Evolutionary conservation across 78 protist genomes (phyloP).

Genomic region (Tieghemostelium lacteum): DNA sequence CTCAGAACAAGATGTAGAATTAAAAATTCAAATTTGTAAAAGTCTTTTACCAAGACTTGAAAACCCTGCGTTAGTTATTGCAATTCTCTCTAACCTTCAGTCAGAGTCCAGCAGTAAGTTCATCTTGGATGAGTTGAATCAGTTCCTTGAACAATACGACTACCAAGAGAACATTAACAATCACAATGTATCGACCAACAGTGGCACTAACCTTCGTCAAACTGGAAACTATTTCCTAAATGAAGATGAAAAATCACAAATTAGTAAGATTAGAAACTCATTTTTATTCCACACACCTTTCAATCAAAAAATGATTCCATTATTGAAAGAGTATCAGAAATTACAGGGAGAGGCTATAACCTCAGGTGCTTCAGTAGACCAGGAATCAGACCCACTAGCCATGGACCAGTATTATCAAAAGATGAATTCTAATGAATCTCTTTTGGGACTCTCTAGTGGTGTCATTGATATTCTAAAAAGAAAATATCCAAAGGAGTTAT

Average conservation of each 20-base stretch:
- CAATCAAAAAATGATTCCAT: conserved; percentile 54
- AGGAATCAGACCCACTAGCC: not conserved
- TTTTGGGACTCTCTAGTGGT: conserved; percentile 1
- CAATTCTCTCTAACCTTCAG: conserved; percentile 11
- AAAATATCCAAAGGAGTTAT: not conserved
- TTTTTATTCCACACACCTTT: conserved; percentile 63
- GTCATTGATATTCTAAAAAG: conserved; percentile 24
- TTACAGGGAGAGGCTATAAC: conserved; percentile 8
- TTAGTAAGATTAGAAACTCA: not conserved
- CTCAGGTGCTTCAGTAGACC: not conserved
- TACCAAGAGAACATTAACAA: not conserved
- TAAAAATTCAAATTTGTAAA: conserved; percentile 52
- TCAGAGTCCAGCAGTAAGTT: conserved; percentile 35
- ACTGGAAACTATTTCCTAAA: not conserved
- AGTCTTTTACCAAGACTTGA: conserved; percentile 41
- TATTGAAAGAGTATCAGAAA: conserved; percentile 26
- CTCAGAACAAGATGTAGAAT: conserved; percentile 31
- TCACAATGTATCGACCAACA: not conserved
- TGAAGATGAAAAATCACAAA: conserved; percentile 11
- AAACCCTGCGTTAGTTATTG: conserved; percentile 60
- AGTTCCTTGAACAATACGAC: conserved; percentile 32
- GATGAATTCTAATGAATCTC: not conserved
- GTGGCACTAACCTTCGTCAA: too few species aligned
- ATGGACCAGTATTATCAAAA: not conserved
- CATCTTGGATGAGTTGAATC: conserved; percentile 14